Conservation (phyloP, 2,329 filamentous ascomycete genomes). For the Nigrospora sphaerica region DNA sequence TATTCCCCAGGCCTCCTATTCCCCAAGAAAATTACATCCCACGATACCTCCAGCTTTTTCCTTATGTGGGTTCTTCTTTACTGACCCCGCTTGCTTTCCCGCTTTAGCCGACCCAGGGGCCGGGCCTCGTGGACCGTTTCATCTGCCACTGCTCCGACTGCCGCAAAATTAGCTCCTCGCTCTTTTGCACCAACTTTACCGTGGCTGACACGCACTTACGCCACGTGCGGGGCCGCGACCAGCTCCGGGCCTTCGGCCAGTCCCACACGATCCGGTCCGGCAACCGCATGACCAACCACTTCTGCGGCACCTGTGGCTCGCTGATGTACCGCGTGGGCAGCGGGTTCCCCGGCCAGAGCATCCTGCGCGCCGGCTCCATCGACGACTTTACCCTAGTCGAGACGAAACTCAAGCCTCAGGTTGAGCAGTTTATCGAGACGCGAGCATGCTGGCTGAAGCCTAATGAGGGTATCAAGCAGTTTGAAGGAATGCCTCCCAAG, state of each 20-base stretch:
- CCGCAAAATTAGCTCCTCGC: constrained; percentile 54
- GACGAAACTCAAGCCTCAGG: constrained; percentile 43
- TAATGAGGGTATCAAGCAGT: constrained; percentile 26
- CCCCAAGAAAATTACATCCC: neutral
- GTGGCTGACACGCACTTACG: constrained; percentile 35
- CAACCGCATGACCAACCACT: constrained; percentile 52
- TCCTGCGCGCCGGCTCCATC: constrained; percentile 52
- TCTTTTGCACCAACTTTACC: constrained; percentile 54
- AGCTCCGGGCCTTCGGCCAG: constrained; percentile 39
- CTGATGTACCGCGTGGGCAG: constrained; percentile 49
- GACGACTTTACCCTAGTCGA: constrained; percentile 54
- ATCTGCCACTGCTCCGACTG: constrained; percentile 56
- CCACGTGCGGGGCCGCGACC: constrained; percentile 43
- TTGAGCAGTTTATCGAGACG: constrained; percentile 46
- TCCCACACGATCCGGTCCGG: constrained; percentile 36
- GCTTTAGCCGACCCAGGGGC: constrained; percentile 33
- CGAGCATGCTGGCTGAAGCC: constrained; percentile 40
- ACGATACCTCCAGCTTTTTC: too few relatives aligned
- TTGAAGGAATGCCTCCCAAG: constrained; percentile 11
- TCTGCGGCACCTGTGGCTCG: constrained; percentile 52
- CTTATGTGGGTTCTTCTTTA: neutral
- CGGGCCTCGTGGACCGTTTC: constrained; percentile 40
- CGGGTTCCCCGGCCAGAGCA: constrained; percentile 34
- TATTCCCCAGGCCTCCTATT: neutral
- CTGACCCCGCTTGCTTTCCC: neutral